Base-by-base conservation (phyloP, 768 basidiomycete genomes). In the Boletus sp. region DNA sequence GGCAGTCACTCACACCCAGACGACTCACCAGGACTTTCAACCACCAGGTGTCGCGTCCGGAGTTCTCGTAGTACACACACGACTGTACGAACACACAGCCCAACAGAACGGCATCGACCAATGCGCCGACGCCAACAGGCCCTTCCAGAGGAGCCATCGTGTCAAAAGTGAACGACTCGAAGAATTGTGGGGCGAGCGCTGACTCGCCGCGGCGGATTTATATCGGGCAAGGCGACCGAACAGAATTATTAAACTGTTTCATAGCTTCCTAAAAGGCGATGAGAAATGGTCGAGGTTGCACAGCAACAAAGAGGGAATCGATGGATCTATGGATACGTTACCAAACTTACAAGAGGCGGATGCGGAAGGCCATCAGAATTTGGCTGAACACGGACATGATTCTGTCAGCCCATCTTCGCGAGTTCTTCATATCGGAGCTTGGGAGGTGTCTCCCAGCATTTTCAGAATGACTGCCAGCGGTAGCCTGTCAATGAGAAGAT, bases 21-120 rank as follows among this genome's bases (percentile, higher is more conserved):
- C 23, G 29, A 58, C 66, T 62, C 30, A 67, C 66, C 58, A 64
- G 25, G 39, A 47, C 0, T 23, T 49, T 65, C 25, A 55, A 35
- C 13, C 41, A 38, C 60, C 62, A 64, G 19, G 30, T 6, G 21
- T 62, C 55, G 3, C 51, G 39, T 44, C 47, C 51, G 44, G 57
- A 43, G 38, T 60, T 67, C 15, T 55, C 60, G 65, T 54, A 67
- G 52, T 67, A 69, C 43, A 67, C 46, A 53, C 56, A 64, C 7
- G 60, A 62, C 50, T 67, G 66, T 35, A 69, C 53, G 34, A 69
- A 43, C 40, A 47, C 51, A 35, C 67, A 62, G 48, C 66, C 66
- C 2, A 69, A 50, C 51, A 67, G 43, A 44, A 62, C 33, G 17
- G 68, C 62, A 34, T 59, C 58, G 44, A 65, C 33, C 34, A 70